Percentiles rank a stretch among this genome's conserved stretches.
phyloP scores from a whole-genome alignment of 257 asterid genomes.

The Ocimum tenuiflorum region DNA sequence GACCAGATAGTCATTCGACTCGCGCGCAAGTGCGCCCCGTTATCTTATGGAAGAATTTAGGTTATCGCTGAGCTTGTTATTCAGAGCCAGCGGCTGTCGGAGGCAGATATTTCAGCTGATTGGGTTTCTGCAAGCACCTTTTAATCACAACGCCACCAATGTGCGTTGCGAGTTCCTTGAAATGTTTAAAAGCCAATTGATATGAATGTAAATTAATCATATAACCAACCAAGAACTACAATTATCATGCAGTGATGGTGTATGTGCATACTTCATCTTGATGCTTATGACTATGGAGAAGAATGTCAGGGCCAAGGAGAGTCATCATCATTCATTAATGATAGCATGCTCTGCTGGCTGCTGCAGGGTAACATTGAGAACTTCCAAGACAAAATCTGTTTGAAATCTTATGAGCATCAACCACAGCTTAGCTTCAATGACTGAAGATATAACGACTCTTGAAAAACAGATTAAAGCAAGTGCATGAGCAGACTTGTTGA shows the following conservation, averaged over 20 bases:
- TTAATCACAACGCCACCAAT: no score
- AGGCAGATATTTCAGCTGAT: no score
- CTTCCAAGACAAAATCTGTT: background rate
- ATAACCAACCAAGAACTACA: background rate
- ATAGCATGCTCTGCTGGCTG: background rate
- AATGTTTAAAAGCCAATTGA: no score
- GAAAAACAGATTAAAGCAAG: slow-evolving; percentile 14
- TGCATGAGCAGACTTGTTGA: slow-evolving; percentile 99
- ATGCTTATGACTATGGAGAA: background rate
- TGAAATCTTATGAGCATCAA: background rate
- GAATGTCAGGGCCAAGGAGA: background rate
- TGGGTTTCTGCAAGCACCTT: no score
- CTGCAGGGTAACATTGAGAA: background rate
- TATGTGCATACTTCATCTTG: background rate
- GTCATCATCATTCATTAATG: no score
- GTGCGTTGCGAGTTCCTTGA: no score
- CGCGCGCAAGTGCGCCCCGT: no score
- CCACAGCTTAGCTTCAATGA: slow-evolving; percentile 11
- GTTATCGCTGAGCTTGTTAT: no score
- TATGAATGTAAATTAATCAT: no score
- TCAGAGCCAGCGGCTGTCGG: no score
- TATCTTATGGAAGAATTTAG: no score
- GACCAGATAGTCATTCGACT: slow-evolving; percentile 75
- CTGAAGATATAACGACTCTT: slow-evolving; percentile 1
- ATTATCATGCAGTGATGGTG: background rate